Percentiles rank a stretch among this genome's conserved stretches.
Conservation (phyloP, 139 green algal species). For the Tetraselmis chui region DNA sequence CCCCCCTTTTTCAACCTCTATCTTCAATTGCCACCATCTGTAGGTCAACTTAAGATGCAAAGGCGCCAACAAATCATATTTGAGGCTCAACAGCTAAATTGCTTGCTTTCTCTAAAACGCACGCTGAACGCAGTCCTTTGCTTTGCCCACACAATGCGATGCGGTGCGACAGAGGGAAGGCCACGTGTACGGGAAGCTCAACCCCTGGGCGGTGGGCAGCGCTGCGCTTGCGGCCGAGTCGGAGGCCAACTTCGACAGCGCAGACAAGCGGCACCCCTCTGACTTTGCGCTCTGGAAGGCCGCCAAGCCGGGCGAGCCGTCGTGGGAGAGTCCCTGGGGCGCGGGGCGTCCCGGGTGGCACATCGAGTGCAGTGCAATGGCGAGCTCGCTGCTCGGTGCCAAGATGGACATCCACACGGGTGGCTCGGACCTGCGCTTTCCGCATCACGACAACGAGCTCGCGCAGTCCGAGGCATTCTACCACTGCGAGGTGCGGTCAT, state of each 20-base stretch:
- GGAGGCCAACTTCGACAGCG: conserved; percentile 61
- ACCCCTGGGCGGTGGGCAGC: conserved; percentile 66
- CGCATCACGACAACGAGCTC: conserved; percentile 98
- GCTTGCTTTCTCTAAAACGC: too few species aligned
- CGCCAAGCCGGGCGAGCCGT: conserved; percentile 85
- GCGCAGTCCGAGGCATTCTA: conserved; percentile 85
- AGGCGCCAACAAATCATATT: too few species aligned
- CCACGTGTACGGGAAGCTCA: conserved; percentile 90
- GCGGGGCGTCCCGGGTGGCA: conserved; percentile 87
- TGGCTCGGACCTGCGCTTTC: conserved; percentile 92
- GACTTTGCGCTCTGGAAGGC: conserved; percentile 99
- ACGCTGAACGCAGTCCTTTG: too few species aligned
- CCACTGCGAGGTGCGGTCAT: conserved; percentile 17
- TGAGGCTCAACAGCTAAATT: too few species aligned
- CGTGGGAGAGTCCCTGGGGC: conserved; percentile 91
- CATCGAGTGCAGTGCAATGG: conserved; percentile 99
- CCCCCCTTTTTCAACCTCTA: too few species aligned
- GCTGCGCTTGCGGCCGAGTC: conserved; percentile 63
- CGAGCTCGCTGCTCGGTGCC: conserved; percentile 68
- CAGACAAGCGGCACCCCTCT: conserved; percentile 71
- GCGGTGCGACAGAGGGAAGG: too few species aligned
- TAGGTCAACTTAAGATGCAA: too few species aligned
- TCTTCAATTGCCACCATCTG: too few species aligned
- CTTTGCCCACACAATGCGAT: too few species aligned
- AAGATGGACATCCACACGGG: conserved; percentile 87